These are phyloP conservation scores for Rhodamnia argentea DNA, from an alignment of 345 rosid species.

Conservation along the genomic window DNA sequence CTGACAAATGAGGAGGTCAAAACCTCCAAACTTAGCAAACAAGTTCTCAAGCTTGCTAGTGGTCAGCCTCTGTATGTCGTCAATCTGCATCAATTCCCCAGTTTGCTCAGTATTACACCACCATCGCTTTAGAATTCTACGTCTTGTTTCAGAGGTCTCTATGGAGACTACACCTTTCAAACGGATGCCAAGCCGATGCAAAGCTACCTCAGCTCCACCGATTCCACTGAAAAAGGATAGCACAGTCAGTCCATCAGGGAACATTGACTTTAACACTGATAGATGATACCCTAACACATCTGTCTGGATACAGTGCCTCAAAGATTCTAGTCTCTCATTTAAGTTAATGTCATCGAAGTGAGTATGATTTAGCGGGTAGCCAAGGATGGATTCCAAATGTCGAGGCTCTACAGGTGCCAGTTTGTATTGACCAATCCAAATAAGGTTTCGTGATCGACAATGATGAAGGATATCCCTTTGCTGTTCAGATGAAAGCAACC, in stretches of 20 bases:
- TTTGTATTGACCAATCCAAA: constrained; percentile 66
- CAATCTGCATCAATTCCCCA: constrained; percentile 73
- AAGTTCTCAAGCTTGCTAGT: constrained; percentile 41
- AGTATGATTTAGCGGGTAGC: constrained; percentile 70
- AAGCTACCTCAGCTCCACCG: constrained; percentile 67
- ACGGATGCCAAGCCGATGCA: constrained; percentile 59
- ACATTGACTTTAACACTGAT: constrained; percentile 61
- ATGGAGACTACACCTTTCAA: constrained; percentile 64
- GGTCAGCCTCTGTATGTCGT: constrained; percentile 48
- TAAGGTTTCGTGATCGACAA: constrained; percentile 43
- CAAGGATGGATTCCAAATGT: constrained; percentile 58
- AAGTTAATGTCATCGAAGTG: constrained; percentile 21
- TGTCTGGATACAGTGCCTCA: constrained; percentile 62
- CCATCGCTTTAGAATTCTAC: constrained; percentile 58
- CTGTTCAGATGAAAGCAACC: constrained; percentile 41
- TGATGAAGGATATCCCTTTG: constrained; percentile 48
- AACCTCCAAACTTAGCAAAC: constrained; percentile 38
- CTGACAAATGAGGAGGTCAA: constrained; percentile 72
- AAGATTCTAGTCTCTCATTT: constrained; percentile 41
- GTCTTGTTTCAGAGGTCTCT: constrained; percentile 46
- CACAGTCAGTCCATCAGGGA: constrained; percentile 62
- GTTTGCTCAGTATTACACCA: constrained; percentile 61
- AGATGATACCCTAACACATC: constrained; percentile 83
- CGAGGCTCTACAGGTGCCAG: constrained; percentile 50
- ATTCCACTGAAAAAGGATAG: constrained; percentile 68